Evolutionary conservation across 768 basidiomycete species (phyloP), one percentile per base, ranked within the genome.

Genomic region (Phaeotremella fagi): DNA sequence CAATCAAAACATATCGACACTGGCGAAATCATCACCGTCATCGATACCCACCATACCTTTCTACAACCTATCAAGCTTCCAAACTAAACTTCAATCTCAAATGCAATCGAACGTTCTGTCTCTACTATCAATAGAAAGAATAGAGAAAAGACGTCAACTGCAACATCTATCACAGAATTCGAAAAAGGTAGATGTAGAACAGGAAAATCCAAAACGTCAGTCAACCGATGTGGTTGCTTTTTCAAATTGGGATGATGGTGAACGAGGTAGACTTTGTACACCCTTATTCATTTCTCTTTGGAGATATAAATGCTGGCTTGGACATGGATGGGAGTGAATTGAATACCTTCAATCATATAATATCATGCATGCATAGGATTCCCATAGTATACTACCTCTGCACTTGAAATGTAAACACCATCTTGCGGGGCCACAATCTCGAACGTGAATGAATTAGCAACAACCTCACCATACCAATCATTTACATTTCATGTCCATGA

Each of bases 251-350:
- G n/a, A n/a, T n/a, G n/a, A n/a, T n/a, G n/a, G n/a, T n/a, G n/a
- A n/a, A n/a, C n/a, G n/a, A 33, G 31, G 31, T 3, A 26, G 28
- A 14, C 11, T 50, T 1, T 48, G 48, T 4, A 27, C 45, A 2
- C 48, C 48, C 14, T 18, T 55, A 20, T n/a, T 26, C 5, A 33
- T 50, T 15, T 48, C 54, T 2, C 29, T 55, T 1, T 33, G 33
- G 49, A 27, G 54, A 22, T 35, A 50, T n/a, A 11, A 41, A 4
- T 16, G 22, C 6, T 55, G 48, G 48, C 18, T n/a, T 33, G 54
- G 54, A n/a, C n/a, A 11, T 3, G 54, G 54, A 23, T 55, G 54
- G 54, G 41, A 52, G 28, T 11, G 11, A 22, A 20, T 22, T 20
- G 38, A 41, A 7, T 41, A 11, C 7, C 38, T 12, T 6, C 7